A percentile compares a stretch with the other conserved stretches of the same genome.
These are phyloP conservation scores for Schrenkiella parvula DNA, from an alignment of 345 rosid genomes.

Conservation along the genomic window DNA sequence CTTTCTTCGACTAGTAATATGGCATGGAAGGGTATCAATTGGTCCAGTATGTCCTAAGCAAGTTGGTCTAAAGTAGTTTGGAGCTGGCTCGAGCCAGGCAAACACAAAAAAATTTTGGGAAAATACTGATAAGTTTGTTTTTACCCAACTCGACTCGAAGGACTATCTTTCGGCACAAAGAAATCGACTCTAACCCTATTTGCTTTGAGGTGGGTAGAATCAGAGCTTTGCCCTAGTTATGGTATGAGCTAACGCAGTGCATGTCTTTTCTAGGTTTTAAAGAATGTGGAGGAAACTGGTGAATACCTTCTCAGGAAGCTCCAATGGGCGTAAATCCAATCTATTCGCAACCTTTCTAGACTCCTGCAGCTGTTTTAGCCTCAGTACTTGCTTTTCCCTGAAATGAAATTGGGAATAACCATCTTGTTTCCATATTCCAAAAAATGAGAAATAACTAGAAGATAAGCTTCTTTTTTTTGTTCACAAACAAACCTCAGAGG, in stretches of 20 bases:
- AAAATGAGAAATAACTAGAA: background rate
- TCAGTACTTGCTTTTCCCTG: conserved; percentile 55
- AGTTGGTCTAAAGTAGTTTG: background rate
- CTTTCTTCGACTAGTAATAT: background rate
- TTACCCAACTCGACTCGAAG: background rate
- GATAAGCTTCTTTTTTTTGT: background rate
- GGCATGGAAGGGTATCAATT: background rate
- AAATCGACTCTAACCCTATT: background rate
- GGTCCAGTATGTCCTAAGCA: background rate
- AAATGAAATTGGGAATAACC: background rate
- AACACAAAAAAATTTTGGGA: background rate
- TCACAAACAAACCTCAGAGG: conserved; percentile 63
- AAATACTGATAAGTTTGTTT: background rate
- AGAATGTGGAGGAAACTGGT: background rate
- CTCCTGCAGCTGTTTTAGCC: conserved; percentile 62
- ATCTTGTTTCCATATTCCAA: background rate
- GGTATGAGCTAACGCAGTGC: background rate
- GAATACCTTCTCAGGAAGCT: conserved; percentile 34
- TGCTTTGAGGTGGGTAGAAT: background rate
- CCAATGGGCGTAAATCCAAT: conserved; percentile 20
- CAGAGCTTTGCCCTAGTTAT: background rate
- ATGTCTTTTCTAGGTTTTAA: background rate
- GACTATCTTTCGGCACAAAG: background rate
- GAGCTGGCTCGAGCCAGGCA: background rate
- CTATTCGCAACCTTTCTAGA: conserved; percentile 31